A percentile compares a stretch with the other conserved stretches of the same genome.
Evolutionary conservation across 1,284 basidiomycete genomes (phyloP).

Genomic region (Ganoderma lucidum): DNA sequence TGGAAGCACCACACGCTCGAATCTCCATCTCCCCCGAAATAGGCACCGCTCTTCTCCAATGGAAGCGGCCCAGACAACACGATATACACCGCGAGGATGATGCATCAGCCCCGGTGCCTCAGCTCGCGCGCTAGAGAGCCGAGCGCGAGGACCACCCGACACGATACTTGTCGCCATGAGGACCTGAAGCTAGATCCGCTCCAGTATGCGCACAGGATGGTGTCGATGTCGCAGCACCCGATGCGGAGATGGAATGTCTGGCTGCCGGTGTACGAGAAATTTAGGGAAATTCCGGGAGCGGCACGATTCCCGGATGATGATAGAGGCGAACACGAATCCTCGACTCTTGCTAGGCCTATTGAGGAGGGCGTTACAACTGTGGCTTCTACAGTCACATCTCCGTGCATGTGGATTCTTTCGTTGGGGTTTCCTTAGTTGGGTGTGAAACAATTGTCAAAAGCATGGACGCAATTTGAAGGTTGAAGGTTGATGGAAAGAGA

Average conservation of each 20-base stretch:
- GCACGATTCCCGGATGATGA: background rate
- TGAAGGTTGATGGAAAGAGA: background rate
- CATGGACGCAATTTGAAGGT: background rate
- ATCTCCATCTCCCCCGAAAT: constrained; percentile 15
- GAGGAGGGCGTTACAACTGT: no score
- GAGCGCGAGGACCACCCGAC: constrained; percentile 20
- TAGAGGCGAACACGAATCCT: background rate
- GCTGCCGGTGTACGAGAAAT: constrained; percentile 29
- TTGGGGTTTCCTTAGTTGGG: no score
- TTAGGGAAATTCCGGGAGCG: constrained; percentile 22
- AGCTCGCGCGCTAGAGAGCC: constrained; percentile 16
- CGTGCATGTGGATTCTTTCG: no score
- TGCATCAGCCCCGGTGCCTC: constrained; percentile 36
- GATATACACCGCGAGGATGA: constrained; percentile 34
- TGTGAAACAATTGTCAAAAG: background rate
- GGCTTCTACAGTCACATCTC: background rate
- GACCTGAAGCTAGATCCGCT: constrained; percentile 26
- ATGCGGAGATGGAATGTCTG: constrained; percentile 29
- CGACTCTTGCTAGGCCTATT: no score
- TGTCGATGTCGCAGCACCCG: constrained; percentile 15
- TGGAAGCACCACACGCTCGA: constrained; percentile 29
- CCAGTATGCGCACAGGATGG: constrained; percentile 21
- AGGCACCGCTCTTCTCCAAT: constrained; percentile 27
- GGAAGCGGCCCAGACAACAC: constrained; percentile 21
- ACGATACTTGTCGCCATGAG: constrained; percentile 30